Evolutionary conservation across 805 yeast genomes (phyloP), one percentile per base, ranked within the genome.

Genomic region (Teunomyces tritomae): DNA sequence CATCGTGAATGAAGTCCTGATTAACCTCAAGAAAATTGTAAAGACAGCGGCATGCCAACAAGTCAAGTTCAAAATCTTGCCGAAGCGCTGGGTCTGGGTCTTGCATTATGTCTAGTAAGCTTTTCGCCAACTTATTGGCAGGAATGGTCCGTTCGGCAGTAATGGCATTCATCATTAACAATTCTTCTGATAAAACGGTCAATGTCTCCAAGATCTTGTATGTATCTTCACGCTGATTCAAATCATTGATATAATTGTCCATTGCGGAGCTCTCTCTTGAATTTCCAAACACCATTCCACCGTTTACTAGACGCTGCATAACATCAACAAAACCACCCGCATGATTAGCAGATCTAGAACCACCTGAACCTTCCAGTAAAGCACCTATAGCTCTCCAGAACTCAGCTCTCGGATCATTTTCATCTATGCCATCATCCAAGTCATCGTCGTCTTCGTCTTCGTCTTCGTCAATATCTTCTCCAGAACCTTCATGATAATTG

Each of bases 41-140:
- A 13, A 91, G 68, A 59, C 96, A 87, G 43, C 97, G 78, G 57
- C 96, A 87, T 0, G 95, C 85, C 34, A 87, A 84, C 39, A 92
- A 67, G 58, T 87, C 92, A n/a, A 91, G 61, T 59, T 92, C 97
- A 43, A 88, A 68, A 52, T 86, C 85, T 16, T 81, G 87, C 27
- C 74, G 77, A 13, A 42, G 37, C 43, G 82, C 74, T 5, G 57
- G 37, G 14, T 32, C 34, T 0, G 88, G 84, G 50, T 81, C 83
- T 11, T 73, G 71, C 60, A 92, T 67, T 6, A 89, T 74, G 2
- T 65, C 63, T 0, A 86, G 79, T 39, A 91, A 64, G 11, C 77
- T 76, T 28, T 69, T 71, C 0, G 87, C 70, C 20, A 89, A 61
- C 44, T 70, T 74, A 43, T 73, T 77, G 0, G 84, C 72, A 0